Conservation (phyloP, 192 early-diverging fungal species). For the Backusella circina region DNA sequence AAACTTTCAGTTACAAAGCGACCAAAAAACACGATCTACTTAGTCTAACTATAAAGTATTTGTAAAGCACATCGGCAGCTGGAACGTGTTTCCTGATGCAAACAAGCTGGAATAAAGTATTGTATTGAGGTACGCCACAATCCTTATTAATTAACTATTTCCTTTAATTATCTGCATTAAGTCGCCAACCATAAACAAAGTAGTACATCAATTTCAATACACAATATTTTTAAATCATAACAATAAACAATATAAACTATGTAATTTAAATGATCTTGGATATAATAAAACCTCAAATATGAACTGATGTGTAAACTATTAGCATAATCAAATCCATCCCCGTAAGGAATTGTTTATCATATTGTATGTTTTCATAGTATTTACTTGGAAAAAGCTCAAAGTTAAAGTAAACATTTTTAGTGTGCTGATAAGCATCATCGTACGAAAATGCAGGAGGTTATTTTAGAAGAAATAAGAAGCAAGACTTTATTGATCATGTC, state of each 20-base stretch:
- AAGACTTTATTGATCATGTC: too few species aligned
- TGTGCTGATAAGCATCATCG: neutral
- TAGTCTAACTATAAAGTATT: too few species aligned
- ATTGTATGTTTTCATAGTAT: neutral
- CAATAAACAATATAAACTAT: neutral
- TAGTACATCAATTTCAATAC: neutral
- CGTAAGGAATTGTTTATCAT: neutral
- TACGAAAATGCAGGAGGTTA: neutral
- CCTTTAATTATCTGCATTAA: neutral
- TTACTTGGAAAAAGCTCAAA: neutral
- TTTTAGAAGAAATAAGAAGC: neutral
- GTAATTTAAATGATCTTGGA: neutral
- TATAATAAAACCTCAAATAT: neutral
- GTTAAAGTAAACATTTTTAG: neutral
- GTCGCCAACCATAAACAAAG: neutral
- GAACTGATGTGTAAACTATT: too few species aligned
- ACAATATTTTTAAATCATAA: neutral
- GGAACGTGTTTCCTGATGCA: neutral
- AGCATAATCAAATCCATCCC: neutral
- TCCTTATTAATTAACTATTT: neutral
- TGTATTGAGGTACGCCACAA: too few species aligned
- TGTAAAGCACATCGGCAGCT: too few species aligned
- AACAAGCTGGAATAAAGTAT: neutral
- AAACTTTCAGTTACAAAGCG: neutral
- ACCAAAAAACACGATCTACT: neutral